phyloP scores from a whole-genome alignment of 805 yeast species.

The Clavispora carvajalis region DNA sequence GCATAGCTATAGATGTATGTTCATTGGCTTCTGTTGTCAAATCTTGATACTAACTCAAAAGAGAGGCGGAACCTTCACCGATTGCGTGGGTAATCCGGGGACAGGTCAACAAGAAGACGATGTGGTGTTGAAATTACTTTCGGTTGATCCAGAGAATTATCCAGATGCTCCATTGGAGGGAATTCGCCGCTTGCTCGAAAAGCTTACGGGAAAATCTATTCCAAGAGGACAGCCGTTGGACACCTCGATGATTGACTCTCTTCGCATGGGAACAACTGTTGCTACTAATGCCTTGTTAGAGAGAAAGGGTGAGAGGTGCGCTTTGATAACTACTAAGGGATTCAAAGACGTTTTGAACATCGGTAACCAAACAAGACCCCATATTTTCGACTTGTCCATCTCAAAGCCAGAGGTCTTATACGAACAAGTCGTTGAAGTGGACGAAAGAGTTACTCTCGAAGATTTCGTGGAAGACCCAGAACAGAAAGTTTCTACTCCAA shows the following conservation, averaged over 20 bases:
- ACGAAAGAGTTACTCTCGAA: constrained; percentile 82
- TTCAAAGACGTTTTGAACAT: constrained; percentile 76
- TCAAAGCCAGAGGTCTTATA: constrained; percentile 68
- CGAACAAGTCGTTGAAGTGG: constrained; percentile 73
- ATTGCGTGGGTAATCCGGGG: constrained; percentile 17
- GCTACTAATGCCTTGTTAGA: constrained; percentile 94
- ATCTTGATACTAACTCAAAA: constrained; percentile 5
- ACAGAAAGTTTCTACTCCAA: constrained; percentile 2
- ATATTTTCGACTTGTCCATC: constrained; percentile 79
- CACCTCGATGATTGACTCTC: constrained; percentile 13
- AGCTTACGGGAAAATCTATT: constrained; percentile 7
- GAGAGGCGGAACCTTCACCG: constrained; percentile 18
- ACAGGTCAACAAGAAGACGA: constrained; percentile 15
- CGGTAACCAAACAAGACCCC: constrained; percentile 90
- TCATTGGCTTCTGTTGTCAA: neutral
- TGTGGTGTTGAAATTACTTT: constrained; percentile 14
- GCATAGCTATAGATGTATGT: constrained; percentile 18
- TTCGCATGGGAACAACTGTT: constrained; percentile 28
- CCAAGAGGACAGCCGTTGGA: constrained; percentile 16
- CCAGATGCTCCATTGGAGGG: constrained; percentile 17
- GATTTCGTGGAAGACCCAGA: constrained; percentile 14
- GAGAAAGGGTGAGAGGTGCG: constrained; percentile 86
- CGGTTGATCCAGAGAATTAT: constrained; percentile 16
- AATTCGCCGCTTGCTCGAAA: constrained; percentile 13
- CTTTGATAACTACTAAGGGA: constrained; percentile 81